Conservation (phyloP, 345 rosid genomes). For the Eucalyptus lansdowneana region DNA sequence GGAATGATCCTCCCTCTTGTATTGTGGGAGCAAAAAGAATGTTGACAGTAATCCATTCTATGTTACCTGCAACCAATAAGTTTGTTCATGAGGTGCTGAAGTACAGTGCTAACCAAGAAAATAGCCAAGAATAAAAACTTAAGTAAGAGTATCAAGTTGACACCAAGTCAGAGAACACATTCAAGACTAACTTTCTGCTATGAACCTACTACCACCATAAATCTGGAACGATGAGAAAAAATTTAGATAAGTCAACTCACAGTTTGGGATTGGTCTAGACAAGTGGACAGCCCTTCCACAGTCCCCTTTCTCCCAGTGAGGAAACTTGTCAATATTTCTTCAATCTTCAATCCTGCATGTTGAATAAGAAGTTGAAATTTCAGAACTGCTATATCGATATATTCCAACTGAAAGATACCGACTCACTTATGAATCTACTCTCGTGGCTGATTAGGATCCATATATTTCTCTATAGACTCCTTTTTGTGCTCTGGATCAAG, state of each 20-base stretch:
- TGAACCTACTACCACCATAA: not conserved
- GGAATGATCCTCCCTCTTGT: not conserved
- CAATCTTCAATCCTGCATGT: not conserved
- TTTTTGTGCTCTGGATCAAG: slow-evolving; percentile 94
- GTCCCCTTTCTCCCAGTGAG: not conserved
- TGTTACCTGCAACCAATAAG: not conserved
- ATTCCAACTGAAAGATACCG: not conserved
- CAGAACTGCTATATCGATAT: not conserved
- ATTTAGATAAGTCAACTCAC: not conserved
- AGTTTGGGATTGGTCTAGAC: not conserved
- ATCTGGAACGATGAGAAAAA: not conserved
- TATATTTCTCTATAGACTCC: slow-evolving; percentile 96
- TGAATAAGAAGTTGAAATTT: not conserved
- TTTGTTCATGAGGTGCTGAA: not conserved
- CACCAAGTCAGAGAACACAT: not conserved
- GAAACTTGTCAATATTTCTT: not conserved
- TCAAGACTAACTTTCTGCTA: not conserved
- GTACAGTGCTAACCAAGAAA: not conserved
- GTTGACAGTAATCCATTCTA: not conserved
- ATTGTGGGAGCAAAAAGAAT: not conserved
- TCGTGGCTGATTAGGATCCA: slow-evolving; percentile 44
- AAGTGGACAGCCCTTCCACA: not conserved
- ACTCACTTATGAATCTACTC: slow-evolving; percentile 12
- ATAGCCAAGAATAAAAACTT: not conserved
- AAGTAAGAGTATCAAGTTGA: not conserved